Evolutionary conservation across 1,284 basidiomycete genomes (phyloP), one percentile per base, ranked within the genome.

Genomic region (Cryptococcus sp.): DNA sequence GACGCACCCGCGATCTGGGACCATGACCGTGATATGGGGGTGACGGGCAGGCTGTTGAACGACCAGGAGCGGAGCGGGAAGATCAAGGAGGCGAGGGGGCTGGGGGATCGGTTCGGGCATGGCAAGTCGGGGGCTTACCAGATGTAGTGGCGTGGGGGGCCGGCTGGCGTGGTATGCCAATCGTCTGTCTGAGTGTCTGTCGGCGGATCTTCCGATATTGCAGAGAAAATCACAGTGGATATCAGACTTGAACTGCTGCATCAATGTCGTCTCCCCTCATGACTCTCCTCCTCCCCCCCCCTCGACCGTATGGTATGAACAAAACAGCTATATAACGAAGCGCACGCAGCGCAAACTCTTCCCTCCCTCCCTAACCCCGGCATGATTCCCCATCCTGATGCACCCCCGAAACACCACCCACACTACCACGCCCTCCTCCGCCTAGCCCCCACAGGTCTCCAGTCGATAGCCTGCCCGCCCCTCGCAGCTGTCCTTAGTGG

Each of bases 21-120:
- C 66, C 89, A 89, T 66, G 80, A 84, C 40, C 80, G 89, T 21
- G 90, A 93, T 76, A 93, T 96, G 90, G 83, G 83, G 3, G 69
- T 93, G 13, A 85, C 85, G 4, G 92, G 92, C 5, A 79, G 88
- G 50, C 78, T 94, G 39, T 86, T 96, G 86, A 89, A 88, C 65
- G 91, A 93, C 62, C 82, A 81, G 55, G 85, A 88, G 70, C 81
- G 92, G 55, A 80, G 82, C 53, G 85, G 85, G 68, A 82, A 91
- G 75, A 82, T 96, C 64, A 82, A 81, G 52, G 91, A 94, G 59
- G 86, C 91, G 12, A 84, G 82, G 63, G 84, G 85, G 5, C 79
- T 94, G 23, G 85, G 87, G 40, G 88, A 91, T 69, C 80, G 90
- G 47, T 94, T 94, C 71, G 88, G 88, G 8, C 75, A 77, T 61